Percentiles rank a stretch among this genome's conserved stretches.
Evolutionary conservation across 768 basidiomycete species (phyloP).

Genomic region (Antrodiella citrinella): DNA sequence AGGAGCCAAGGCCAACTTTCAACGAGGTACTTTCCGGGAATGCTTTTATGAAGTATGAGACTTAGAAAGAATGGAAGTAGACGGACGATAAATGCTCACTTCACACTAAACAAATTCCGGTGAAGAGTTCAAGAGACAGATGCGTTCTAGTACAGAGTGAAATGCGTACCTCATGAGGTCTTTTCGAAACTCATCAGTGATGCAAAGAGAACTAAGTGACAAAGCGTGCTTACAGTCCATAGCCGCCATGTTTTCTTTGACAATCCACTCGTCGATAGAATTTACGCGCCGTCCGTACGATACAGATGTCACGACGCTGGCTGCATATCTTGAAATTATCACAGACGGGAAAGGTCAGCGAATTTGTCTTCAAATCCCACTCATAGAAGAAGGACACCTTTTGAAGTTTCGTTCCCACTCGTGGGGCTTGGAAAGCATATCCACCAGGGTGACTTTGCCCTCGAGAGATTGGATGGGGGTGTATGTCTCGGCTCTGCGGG

Average conservation of each 20-base stretch:
- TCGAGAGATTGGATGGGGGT: conserved; percentile 40
- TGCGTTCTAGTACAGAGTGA: neutral
- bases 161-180: conserved; percentile 16
- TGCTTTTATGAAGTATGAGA: neutral
- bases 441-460: conserved; percentile 34
- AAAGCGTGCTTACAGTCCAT: conserved; percentile 30
- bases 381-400: conserved; percentile 18
- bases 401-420: conserved; percentile 34
- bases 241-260: conserved; percentile 36
- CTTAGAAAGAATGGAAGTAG: no score
- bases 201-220: no score
- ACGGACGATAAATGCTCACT: no score
- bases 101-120: no score
- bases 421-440: conserved; percentile 32
- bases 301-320: conserved; percentile 36
- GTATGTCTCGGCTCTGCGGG: conserved; percentile 34
- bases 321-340: conserved; percentile 35
- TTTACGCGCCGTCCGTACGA: conserved; percentile 37
- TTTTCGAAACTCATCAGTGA: no score
- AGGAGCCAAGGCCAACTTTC: conserved; percentile 2
- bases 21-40: conserved; percentile 1
- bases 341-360: no score
- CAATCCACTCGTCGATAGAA: conserved; percentile 38
- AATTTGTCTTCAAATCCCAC: neutral
- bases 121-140: neutral